Conservation (phyloP, 495 filamentous ascomycete genomes). For the Daldinia loculata region DNA sequence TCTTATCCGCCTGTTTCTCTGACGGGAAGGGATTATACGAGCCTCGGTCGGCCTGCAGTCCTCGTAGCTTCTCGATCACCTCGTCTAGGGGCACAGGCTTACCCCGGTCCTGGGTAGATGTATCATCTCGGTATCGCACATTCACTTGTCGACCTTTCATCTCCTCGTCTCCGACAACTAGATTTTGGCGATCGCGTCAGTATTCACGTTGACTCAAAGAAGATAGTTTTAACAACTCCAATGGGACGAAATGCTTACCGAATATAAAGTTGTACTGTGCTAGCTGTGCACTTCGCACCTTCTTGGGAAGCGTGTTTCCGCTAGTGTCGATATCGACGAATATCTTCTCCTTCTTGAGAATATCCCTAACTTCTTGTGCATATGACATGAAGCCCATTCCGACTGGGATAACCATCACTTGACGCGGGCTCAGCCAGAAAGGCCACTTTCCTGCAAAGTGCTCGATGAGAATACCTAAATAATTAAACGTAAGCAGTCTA, state of each 20-base stretch:
- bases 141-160: slow-evolving; percentile 81
- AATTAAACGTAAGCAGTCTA: not conserved
- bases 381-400: slow-evolving; percentile 87
- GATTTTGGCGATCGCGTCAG: slow-evolving; percentile 24
- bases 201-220: not conserved
- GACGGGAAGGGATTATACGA: slow-evolving; percentile 61
- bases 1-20: slow-evolving; percentile 35
- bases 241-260: slow-evolving; percentile 56
- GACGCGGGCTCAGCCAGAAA: slow-evolving; percentile 94
- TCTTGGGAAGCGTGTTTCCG: slow-evolving; percentile 95
- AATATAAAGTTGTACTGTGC: slow-evolving; percentile 93
- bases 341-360: slow-evolving; percentile 68
- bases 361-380: slow-evolving; percentile 77
- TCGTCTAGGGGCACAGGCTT: slow-evolving; percentile 78
- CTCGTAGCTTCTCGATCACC: slow-evolving; percentile 74
- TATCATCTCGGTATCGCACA: slow-evolving; percentile 89
- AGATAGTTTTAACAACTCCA: not conserved
- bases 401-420: slow-evolving; percentile 91
- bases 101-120: slow-evolving; percentile 74
- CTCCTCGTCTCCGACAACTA: slow-evolving; percentile 87
- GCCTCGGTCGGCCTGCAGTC: slow-evolving; percentile 71
- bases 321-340: slow-evolving; percentile 87
- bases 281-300: slow-evolving; percentile 88
- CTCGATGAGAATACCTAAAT: slow-evolving; percentile 75
- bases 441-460: slow-evolving; percentile 99